A percentile compares a stretch with the other conserved stretches of the same genome.
These are phyloP conservation scores for Rhinocladiella similis DNA, from an alignment of 2,329 filamentous ascomycete species.

Conservation along the genomic window DNA sequence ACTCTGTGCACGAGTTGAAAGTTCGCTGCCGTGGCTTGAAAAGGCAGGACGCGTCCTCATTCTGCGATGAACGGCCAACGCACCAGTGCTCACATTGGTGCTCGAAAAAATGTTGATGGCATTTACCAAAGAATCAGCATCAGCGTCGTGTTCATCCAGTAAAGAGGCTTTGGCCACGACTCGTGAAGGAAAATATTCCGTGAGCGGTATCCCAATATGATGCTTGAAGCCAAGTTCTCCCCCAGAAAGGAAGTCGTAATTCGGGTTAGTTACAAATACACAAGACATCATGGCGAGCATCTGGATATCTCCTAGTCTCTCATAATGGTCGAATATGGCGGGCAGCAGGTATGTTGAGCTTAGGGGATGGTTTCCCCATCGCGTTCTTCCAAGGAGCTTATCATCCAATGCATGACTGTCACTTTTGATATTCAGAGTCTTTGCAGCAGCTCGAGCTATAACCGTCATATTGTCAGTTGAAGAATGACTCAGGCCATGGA, in stretches of 20 bases:
- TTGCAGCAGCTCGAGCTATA: slow-evolving; percentile 64
- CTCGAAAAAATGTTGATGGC: slow-evolving; percentile 1
- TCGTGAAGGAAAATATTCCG: slow-evolving; percentile 22
- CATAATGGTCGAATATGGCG: slow-evolving; percentile 60
- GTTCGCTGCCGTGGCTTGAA: slow-evolving; percentile 13
- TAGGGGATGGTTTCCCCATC: slow-evolving; percentile 60
- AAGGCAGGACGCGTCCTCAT: slow-evolving; percentile 2
- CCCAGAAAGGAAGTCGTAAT: slow-evolving; percentile 10
- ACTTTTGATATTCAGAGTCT: slow-evolving; percentile 40
- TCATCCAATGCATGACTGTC: slow-evolving; percentile 29
- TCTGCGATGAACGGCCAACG: background rate
- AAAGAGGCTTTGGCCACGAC: slow-evolving; percentile 22
- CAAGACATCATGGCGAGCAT: slow-evolving; percentile 67
- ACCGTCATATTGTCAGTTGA: slow-evolving; percentile 64
- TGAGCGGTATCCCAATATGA: background rate
- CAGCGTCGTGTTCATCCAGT: slow-evolving; percentile 11
- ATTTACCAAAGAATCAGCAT: slow-evolving; percentile 19
- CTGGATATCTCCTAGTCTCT: slow-evolving; percentile 61
- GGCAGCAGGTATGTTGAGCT: slow-evolving; percentile 58
- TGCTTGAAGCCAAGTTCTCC: background rate
- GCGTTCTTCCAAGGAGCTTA: slow-evolving; percentile 37
- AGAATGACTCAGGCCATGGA: slow-evolving; percentile 52
- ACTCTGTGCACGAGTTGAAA: slow-evolving; percentile 24
- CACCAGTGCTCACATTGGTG: background rate
- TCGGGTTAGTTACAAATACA: slow-evolving; percentile 43